Evolutionary conservation across 2,329 filamentous ascomycete genomes (phyloP), one percentile per base, ranked within the genome.

Genomic region (Fusarium cyanostomum): DNA sequence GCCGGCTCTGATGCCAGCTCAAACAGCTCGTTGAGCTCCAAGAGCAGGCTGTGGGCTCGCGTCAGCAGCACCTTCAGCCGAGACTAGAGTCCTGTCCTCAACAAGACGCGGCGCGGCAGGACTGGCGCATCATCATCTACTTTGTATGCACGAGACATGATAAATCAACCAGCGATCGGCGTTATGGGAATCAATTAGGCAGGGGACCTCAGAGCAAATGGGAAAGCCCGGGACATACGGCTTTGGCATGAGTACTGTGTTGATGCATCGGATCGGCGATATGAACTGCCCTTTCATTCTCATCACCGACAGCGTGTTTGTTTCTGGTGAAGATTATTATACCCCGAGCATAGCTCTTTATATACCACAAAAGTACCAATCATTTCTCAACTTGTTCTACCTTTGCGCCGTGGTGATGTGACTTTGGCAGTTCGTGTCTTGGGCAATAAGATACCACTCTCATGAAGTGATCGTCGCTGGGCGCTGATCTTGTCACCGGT

Each of bases 241-340:
- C 56, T 56, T 55, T 64, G 48, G 62, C 46, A 54, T 55, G 28
- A 45, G 27, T 49, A 27, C 24, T 49, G 44, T 28, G 4, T 4
- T 21, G 31, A 60, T 46, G 64, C 38, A 28, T 44, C 26, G 27
- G 56, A 66, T 18, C 39, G 64, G 66, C 64, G 57, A 67, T 45
- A 67, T 67, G 56, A 56, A 48, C 48, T 67, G 54, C 58, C 60
- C 26, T 55, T 41, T 43, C 34, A 16, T 16, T 46, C 53, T 46
- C 52, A 50, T 51, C 51, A 43, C 33, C 52, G 66, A 41, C 51
- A 66, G 59, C 74, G 74, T 71, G 75, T 78, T 78, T 81, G 75
- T 75, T 78, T 80, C 77, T 80, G 78, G 78, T 80, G 79, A 79
- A 79, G 66, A 71, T 71, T 68, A 71, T 68, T 79, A 80, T 77